Base-by-base conservation (phyloP, 371 early-diverging fungal species). In the Rhizomucor miehei region DNA sequence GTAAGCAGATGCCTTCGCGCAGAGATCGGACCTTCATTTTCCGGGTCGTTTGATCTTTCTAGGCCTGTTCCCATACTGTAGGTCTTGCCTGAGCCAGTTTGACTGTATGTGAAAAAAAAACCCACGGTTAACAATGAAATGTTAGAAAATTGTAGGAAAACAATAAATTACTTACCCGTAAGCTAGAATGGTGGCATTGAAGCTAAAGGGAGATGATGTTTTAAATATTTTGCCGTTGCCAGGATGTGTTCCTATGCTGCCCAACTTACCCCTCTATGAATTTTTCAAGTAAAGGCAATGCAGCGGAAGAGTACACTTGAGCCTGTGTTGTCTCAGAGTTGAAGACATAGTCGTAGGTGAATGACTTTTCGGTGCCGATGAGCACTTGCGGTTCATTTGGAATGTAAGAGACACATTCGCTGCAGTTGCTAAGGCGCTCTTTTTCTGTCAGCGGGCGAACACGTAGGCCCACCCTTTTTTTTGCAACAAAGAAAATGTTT, bases 291-390 rank as follows among this genome's bases (percentile, higher is more conserved):
- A 96, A 65, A 12, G 88, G 88, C 19, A 66, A 67, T 37, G 89
- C 89, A 39, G 84, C 77, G 5, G 71, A 57, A n/a, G 86, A 80
- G 71, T 89, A 94, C 19, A 96, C 78, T 1, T 73, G 52, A 19
- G 72, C 51, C 68, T 98, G 98, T 19, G 65, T 45, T 5, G 87
- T 59, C n/a, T 86, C 79, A 14, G 82, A 75, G 20, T 87, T 85
- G 67, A 90, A 96, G 6, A 90, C 90, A 63, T 88, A 76, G 73
- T 98, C 95, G 56, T 87, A 96, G 45, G 89, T 87, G 69, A 94
- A 97, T 1, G 85, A 81, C 41, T 82, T 81, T 51, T 87, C 85
- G 23, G 80, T 75, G 25, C 85, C 86, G n/a, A 88, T 80, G 25
- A 82, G 57, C 25, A 88, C 79, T 49, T 85, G 84, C 4, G 86